Percentiles rank a stretch among this genome's conserved stretches.
Conservation (phyloP, 202 grass and related monocot genomes). For the Eragrostis tef region DNA sequence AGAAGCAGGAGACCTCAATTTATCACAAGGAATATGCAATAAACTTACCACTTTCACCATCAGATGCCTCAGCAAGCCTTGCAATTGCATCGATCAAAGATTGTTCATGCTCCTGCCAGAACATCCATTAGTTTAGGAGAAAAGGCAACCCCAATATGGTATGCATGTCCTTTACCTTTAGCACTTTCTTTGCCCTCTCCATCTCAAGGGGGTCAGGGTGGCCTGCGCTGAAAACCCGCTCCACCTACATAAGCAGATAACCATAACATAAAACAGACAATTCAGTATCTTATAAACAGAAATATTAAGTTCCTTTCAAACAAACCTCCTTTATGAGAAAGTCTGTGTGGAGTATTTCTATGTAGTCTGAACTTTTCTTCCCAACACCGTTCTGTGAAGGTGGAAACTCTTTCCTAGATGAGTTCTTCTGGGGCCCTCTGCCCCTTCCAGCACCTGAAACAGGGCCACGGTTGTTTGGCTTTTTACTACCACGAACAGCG, state of each 20-base stretch:
- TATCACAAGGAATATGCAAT: not conserved
- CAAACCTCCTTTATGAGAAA: conserved; percentile 68
- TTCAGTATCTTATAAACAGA: not conserved
- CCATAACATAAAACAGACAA: conserved; percentile 34
- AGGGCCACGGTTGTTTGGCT: conserved; percentile 48
- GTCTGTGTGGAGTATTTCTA: conserved; percentile 71
- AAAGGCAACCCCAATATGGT: conserved; percentile 18
- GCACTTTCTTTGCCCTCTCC: conserved; percentile 69
- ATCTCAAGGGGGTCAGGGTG: conserved; percentile 60
- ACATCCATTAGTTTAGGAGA: conserved; percentile 9
- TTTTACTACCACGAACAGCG: conserved; percentile 52
- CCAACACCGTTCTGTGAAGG: conserved; percentile 63
- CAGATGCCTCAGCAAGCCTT: conserved; percentile 64
- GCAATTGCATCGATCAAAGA: conserved; percentile 64
- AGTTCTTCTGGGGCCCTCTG: conserved; percentile 55
- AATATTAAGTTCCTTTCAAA: conserved; percentile 6
- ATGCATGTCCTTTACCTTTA: conserved; percentile 55
- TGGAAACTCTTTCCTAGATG: conserved; percentile 58
- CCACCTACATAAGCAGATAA: conserved; percentile 47
- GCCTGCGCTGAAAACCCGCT: conserved; percentile 56
- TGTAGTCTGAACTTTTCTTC: conserved; percentile 57
- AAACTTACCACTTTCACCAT: conserved; percentile 67
- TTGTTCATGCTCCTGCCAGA: conserved; percentile 72
- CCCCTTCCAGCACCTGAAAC: conserved; percentile 60
- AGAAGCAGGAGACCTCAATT: not conserved